Percentiles rank a stretch among this genome's conserved stretches.
Conservation (phyloP, 345 rosid species). For the Geranium brycei region DNA sequence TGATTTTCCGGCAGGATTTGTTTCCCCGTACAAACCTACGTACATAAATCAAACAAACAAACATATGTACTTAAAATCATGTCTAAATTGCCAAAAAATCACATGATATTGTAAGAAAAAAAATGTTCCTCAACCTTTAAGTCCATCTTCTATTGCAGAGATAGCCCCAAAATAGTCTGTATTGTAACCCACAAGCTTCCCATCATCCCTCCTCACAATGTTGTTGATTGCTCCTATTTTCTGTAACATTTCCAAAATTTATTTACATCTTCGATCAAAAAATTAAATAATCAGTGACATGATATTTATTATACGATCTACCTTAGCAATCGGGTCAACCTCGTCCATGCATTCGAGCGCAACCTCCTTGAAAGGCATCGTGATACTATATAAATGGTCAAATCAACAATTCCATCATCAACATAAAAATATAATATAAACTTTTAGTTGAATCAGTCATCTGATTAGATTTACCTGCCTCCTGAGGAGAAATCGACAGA, state of each 20-base stretch:
- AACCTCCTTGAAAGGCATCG: slow-evolving; percentile 40
- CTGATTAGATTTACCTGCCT: slow-evolving; percentile 13
- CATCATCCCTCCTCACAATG: slow-evolving; percentile 23
- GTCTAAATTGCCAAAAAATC: no score
- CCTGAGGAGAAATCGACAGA: slow-evolving; percentile 26
- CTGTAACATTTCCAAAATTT: slow-evolving; percentile 1
- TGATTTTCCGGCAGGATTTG: slow-evolving; percentile 10
- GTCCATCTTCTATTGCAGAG: slow-evolving; percentile 29
- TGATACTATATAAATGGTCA: slow-evolving; percentile 17
- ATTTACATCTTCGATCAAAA: no score
- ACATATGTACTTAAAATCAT: no score
- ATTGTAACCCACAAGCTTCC: slow-evolving; percentile 23
- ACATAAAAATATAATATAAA: no score
- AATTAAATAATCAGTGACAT: no score
- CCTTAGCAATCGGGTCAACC: slow-evolving; percentile 33
- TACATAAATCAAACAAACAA: background rate
- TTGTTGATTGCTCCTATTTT: slow-evolving; percentile 25
- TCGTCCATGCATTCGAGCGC: slow-evolving; percentile 33
- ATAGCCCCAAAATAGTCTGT: slow-evolving; percentile 32
- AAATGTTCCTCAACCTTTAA: slow-evolving; percentile 12
- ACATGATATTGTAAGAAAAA: no score
- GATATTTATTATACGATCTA: background rate
- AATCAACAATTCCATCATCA: background rate
- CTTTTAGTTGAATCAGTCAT: no score
- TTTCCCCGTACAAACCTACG: slow-evolving; percentile 11